phyloP scores from a whole-genome alignment of 2,329 filamentous ascomycete genomes.

The Dryadomyces quercivorus region DNA sequence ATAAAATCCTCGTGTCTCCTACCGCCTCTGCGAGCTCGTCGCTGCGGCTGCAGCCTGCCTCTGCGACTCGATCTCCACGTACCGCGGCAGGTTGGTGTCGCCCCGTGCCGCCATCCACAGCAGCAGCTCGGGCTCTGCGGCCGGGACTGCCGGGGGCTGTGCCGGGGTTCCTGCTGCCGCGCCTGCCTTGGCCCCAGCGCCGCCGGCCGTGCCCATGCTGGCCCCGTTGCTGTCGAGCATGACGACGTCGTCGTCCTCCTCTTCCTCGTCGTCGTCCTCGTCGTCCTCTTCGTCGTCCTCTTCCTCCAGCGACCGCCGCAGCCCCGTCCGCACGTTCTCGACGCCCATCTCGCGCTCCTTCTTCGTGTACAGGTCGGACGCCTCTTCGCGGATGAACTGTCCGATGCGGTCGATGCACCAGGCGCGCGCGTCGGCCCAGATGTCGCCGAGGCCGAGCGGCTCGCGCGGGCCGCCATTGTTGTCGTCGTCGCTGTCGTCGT shows the following conservation, averaged over 20 bases:
- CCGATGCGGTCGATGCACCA: constrained; percentile 20
- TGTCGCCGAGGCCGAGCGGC: constrained; percentile 21
- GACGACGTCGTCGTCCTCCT: constrained; percentile 16
- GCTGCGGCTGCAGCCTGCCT: constrained; percentile 5
- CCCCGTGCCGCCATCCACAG: constrained; percentile 33
- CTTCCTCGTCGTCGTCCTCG: constrained; percentile 40
- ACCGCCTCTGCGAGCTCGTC: constrained; percentile 5
- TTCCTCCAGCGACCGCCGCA: constrained; percentile 42
- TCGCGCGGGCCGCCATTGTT: constrained; percentile 19
- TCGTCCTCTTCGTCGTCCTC: constrained; percentile 44
- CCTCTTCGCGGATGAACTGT: constrained; percentile 31
- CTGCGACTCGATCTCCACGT: constrained; percentile 25
- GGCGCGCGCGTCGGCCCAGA: constrained; percentile 23
- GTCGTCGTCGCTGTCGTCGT: constrained; percentile 27
- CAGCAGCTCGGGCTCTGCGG: constrained; percentile 32
- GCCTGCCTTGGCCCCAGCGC: neutral
- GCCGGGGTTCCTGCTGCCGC: constrained; percentile 16
- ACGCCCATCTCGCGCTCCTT: constrained; percentile 56
- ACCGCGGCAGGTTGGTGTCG: constrained; percentile 30
- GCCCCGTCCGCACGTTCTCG: constrained; percentile 59
- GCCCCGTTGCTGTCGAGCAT: constrained; percentile 3
- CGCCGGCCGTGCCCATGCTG: neutral
- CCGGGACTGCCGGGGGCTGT: constrained; percentile 16
- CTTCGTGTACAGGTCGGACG: constrained; percentile 56
- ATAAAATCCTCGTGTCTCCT: neutral